Percentiles rank a stretch among this genome's conserved stretches.
Evolutionary conservation across 2,329 filamentous ascomycete species (phyloP).

Genomic region (Aspergillus pseudoviridinutans): DNA sequence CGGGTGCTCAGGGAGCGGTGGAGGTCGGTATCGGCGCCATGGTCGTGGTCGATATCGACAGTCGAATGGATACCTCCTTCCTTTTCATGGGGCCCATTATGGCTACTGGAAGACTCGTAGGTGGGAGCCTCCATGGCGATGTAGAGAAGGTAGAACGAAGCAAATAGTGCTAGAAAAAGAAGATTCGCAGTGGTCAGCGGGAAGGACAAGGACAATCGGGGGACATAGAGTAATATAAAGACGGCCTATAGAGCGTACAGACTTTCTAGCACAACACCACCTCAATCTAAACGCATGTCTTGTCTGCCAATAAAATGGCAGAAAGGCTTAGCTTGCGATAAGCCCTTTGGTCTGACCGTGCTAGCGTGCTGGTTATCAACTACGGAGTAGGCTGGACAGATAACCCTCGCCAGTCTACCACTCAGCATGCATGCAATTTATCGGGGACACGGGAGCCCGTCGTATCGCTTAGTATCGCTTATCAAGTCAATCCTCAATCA

Average conservation of each 20-base stretch:
- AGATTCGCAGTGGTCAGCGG: not conserved
- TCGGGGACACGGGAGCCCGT: not conserved
- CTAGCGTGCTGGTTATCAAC: not conserved
- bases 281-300: not conserved
- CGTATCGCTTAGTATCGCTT: not conserved
- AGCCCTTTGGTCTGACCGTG: not conserved
- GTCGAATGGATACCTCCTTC: not conserved
- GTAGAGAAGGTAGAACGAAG: not conserved
- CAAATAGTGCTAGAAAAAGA: not conserved
- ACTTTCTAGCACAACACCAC: not conserved
- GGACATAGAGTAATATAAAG: not conserved
- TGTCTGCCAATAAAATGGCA: not conserved
- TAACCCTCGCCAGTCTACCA: not conserved
- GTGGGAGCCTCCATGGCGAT: not conserved
- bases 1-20: constrained; percentile 39
- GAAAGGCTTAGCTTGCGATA: not conserved
- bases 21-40: constrained; percentile 31
- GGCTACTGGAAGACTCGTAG: not conserved
- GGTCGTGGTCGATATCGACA: constrained; percentile 15
- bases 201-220: not conserved
- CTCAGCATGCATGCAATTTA: not conserved
- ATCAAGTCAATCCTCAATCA: not conserved
- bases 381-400: not conserved
- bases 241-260: no score
- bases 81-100: not conserved